A percentile compares a stretch with the other conserved stretches of the same genome.
phyloP scores from a whole-genome alignment of 148 eudicot genomes.

The Tetragonia tetragonoides region DNA sequence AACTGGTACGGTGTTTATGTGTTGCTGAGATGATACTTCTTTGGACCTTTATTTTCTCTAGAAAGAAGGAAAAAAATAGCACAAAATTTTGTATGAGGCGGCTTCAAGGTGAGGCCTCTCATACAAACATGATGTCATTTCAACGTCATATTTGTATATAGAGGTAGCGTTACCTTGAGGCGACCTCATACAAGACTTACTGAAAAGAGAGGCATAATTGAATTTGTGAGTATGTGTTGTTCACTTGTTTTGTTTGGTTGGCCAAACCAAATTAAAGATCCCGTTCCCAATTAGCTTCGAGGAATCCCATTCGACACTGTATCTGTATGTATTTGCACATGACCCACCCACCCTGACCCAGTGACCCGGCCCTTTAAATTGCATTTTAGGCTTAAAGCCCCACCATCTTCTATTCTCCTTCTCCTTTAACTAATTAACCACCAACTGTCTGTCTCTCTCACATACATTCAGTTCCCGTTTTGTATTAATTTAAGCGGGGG shows the following conservation, averaged over 20 bases:
- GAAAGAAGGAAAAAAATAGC: neutral
- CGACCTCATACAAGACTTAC: too few species aligned
- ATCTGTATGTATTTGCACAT: conserved; percentile 11
- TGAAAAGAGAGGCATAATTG: conserved; percentile 4
- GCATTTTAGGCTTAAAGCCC: too few species aligned
- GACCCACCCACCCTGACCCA: neutral
- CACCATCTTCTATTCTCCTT: conserved; percentile 3
- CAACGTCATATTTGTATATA: too few species aligned
- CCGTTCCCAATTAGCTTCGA: neutral
- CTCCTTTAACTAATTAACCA: conserved; percentile 12
- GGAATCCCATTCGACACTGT: conserved; percentile 26
- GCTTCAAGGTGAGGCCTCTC: too few species aligned
- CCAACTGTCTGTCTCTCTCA: neutral
- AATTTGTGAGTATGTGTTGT: neutral
- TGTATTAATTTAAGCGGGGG: conserved; percentile 14
- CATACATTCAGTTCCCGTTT: neutral
- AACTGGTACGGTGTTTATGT: neutral
- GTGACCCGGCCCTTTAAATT: conserved; percentile 8
- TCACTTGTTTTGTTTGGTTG: neutral
- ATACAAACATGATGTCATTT: too few species aligned
- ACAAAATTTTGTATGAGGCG: too few species aligned
- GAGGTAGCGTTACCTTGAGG: too few species aligned
- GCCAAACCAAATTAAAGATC: neutral
- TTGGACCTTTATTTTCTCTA: neutral
- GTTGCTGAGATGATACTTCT: neutral